A percentile compares a stretch with the other conserved stretches of the same genome.
These are phyloP conservation scores for Rhipidocladum racemiflorum DNA, from an alignment of 176 grass and related monocot genomes.

Conservation along the genomic window DNA sequence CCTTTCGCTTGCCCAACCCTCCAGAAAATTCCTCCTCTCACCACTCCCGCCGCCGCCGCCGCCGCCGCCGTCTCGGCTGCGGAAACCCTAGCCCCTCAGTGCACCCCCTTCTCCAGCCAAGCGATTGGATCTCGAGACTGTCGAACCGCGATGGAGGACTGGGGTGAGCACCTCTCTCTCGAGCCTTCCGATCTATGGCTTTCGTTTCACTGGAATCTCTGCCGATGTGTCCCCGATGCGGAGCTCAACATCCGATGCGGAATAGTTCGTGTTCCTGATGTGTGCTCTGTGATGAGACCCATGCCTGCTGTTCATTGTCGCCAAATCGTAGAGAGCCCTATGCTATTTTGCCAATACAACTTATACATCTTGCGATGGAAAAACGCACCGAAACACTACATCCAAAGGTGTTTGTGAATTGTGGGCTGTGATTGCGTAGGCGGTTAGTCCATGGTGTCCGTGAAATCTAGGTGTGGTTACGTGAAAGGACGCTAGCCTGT, in stretches of 20 bases:
- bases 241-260: background rate
- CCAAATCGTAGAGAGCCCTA: background rate
- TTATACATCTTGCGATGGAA: background rate
- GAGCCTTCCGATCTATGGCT: background rate
- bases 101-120: too few relatives aligned
- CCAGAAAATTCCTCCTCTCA: slow-evolving; percentile 3
- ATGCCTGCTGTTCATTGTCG: background rate
- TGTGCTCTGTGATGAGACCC: background rate
- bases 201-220: background rate
- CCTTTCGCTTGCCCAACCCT: slow-evolving; percentile 10
- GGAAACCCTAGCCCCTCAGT: slow-evolving; percentile 13
- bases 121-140: slow-evolving; percentile 29
- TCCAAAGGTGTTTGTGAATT: background rate
- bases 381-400: background rate
- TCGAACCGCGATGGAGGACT: slow-evolving; percentile 43
- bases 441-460: background rate
- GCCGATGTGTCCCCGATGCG: background rate
- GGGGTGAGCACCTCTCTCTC: slow-evolving; percentile 31
- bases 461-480: background rate
- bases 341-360: background rate
- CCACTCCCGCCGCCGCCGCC: background rate
- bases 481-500: background rate
- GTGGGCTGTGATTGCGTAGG: background rate
- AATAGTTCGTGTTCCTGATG: background rate
- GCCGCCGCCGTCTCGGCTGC: background rate